Conservation (phyloP, 2,329 filamentous ascomycete genomes). For the Apiospora koreana region DNA sequence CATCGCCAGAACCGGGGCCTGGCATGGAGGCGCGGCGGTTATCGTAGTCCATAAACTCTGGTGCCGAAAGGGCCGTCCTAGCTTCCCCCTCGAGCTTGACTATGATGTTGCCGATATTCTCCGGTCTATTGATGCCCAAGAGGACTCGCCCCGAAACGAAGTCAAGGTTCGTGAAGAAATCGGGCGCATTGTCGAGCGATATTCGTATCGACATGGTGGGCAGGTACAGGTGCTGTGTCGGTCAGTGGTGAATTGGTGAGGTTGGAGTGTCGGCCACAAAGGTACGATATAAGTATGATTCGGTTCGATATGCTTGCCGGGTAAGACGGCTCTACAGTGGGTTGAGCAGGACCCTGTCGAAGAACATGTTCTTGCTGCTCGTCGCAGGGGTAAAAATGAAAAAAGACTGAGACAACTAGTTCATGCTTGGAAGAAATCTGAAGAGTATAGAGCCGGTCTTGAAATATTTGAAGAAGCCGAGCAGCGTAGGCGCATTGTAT, state of each 20-base stretch:
- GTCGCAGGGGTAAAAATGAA: not conserved
- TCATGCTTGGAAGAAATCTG: not conserved
- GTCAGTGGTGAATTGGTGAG: not conserved
- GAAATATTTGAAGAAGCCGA: not conserved
- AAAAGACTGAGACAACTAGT: not conserved
- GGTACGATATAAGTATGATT: not conserved
- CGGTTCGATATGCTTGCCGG: not conserved
- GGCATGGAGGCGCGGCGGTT: slow-evolving; percentile 34
- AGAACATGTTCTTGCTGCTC: not conserved
- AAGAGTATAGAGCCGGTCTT: not conserved
- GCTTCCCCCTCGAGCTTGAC: slow-evolving; percentile 85
- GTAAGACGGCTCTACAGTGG: slow-evolving; percentile 5
- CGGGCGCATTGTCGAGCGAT: slow-evolving; percentile 64
- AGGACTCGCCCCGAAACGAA: slow-evolving; percentile 64
- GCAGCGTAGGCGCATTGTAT: not conserved
- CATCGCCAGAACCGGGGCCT: slow-evolving; percentile 32
- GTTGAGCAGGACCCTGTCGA: not conserved
- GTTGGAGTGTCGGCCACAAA: not conserved
- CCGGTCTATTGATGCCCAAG: slow-evolving; percentile 62
- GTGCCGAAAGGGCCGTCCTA: slow-evolving; percentile 62
- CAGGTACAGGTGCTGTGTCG: no score
- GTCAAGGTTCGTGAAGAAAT: slow-evolving; percentile 81
- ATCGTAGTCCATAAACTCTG: slow-evolving; percentile 43
- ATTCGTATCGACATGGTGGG: slow-evolving; percentile 66
- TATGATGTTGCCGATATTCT: slow-evolving; percentile 70